phyloP scores from a whole-genome alignment of 2,329 filamentous ascomycete species.

The Trichophyton rubrum region DNA sequence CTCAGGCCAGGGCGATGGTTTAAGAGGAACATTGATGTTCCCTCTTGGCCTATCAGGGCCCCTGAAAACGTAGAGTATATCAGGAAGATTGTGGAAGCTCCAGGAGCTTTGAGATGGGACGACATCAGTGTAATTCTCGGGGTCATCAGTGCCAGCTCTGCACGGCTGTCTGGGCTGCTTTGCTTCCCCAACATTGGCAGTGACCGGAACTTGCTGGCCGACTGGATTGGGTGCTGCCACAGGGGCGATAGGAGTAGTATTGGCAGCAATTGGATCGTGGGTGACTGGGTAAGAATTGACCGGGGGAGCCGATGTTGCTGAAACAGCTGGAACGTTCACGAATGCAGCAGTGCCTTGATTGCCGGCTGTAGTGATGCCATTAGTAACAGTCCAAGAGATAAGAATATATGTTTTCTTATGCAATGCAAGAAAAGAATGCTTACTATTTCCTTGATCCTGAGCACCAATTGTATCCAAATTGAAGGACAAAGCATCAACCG shows the following conservation, averaged over 20 bases:
- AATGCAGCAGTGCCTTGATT: background rate
- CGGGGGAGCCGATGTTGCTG: background rate
- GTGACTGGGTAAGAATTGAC: no score
- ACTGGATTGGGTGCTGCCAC: no score
- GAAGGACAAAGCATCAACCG: background rate
- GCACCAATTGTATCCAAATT: background rate
- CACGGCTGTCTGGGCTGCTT: constrained; percentile 10
- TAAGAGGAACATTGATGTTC: constrained; percentile 6
- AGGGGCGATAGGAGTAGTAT: no score
- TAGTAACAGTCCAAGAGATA: background rate
- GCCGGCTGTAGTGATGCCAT: background rate
- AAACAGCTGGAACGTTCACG: background rate
- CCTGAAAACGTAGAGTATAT: constrained; percentile 18
- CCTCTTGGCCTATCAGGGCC: constrained; percentile 5
- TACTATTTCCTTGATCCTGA: background rate
- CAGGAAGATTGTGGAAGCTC: constrained; percentile 18
- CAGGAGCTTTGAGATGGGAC: constrained; percentile 16
- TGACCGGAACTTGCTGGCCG: background rate
- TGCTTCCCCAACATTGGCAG: background rate
- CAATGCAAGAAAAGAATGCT: background rate
- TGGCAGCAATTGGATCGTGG: no score
- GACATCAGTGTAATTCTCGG: constrained; percentile 9
- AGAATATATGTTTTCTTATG: background rate
- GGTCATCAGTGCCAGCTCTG: background rate
- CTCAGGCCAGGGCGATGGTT: constrained; percentile 12